These are phyloP conservation scores for Clitoria ternatea DNA, from an alignment of 306 rosid genomes.

Conservation along the genomic window DNA sequence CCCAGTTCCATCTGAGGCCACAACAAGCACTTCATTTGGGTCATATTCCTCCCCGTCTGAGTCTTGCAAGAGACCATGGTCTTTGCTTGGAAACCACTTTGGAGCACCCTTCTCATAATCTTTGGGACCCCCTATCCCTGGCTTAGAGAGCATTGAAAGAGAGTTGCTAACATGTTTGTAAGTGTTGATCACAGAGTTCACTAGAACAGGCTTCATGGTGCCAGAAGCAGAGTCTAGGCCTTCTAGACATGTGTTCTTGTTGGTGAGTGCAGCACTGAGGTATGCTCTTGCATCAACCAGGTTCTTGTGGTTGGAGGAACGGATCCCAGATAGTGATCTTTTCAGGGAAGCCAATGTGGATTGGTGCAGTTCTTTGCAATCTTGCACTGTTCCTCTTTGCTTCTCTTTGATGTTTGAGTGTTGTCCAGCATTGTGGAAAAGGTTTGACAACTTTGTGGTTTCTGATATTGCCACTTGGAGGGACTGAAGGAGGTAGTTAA, in stretches of 20 bases:
- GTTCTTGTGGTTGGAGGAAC: constrained; percentile 11
- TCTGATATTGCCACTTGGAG: constrained; percentile 62
- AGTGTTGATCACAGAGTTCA: constrained; percentile 41
- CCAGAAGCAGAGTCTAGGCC: constrained; percentile 77
- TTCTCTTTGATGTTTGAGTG: constrained; percentile 53
- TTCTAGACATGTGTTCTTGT: constrained; percentile 83
- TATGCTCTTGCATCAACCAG: constrained; percentile 54
- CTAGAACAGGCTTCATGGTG: constrained; percentile 44
- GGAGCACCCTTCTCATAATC: constrained; percentile 28
- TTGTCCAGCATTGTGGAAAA: constrained; percentile 33
- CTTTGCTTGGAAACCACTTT: constrained; percentile 32
- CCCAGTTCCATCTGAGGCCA: constrained; percentile 67
- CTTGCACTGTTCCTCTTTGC: constrained; percentile 64
- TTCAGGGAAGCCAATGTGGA: constrained; percentile 52
- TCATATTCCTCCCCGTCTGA: constrained; percentile 33
- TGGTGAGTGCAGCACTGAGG: constrained; percentile 82
- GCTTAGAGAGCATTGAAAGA: constrained; percentile 59
- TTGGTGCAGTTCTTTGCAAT: constrained; percentile 66
- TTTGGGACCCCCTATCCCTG: background rate
- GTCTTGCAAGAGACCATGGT: constrained; percentile 4
- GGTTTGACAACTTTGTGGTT: constrained; percentile 54
- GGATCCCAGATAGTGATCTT: constrained; percentile 51
- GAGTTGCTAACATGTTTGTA: constrained; percentile 71
- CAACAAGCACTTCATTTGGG: constrained; percentile 44
- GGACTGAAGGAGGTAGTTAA: constrained; percentile 54